Evolutionary conservation across 2,329 filamentous ascomycete genomes (phyloP), one percentile per base, ranked within the genome.

Genomic region (Ascomycota sp.): DNA sequence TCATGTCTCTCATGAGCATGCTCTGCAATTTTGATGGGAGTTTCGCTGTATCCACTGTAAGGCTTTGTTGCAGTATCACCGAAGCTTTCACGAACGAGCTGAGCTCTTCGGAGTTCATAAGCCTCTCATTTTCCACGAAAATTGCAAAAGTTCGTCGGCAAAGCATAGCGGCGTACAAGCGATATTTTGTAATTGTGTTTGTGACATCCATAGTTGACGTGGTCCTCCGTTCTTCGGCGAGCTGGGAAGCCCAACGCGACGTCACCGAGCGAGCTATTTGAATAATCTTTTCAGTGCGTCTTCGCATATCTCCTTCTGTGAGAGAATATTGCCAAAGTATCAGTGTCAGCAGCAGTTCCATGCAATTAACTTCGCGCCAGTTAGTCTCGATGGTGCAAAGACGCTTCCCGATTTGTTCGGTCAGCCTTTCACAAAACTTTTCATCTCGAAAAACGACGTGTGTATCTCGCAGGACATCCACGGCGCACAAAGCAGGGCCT

Each of bases 341-440:
- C 0, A 77, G 40, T 0, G 57, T 64, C 5, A 75, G 55, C 2
- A 76, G 35, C 0, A 62, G 55, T 6, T 68, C 61, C 68, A 78
- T 74, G 9, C 59, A 57, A 34, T 66, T 48, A 0, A 51, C 54
- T 38, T 78, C 72, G 0, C 70, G 57, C 64, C 69, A 76, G 31
- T 69, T 77, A 0, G 52, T 46, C 0, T 47, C 44, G 7, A 78
- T 61, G 0, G 46, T 43, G 0, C 52, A 43, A 0, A 77, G 36
- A 1, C 53, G 47, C 1, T 35, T 36, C 33, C 52, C 40, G 0
- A 77, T 44, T 28, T 68, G 59, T 0, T 61, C 47, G 0, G 61
- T 30, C 0, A 77, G 46, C 6, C 48, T 52, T 0, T 39, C 9
- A 29, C 66, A 68, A 37, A 77, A 74, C 0, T 30, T 7, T 0